phyloP scores from a whole-genome alignment of 768 basidiomycete genomes.

The Melanogaster broomeanus region DNA sequence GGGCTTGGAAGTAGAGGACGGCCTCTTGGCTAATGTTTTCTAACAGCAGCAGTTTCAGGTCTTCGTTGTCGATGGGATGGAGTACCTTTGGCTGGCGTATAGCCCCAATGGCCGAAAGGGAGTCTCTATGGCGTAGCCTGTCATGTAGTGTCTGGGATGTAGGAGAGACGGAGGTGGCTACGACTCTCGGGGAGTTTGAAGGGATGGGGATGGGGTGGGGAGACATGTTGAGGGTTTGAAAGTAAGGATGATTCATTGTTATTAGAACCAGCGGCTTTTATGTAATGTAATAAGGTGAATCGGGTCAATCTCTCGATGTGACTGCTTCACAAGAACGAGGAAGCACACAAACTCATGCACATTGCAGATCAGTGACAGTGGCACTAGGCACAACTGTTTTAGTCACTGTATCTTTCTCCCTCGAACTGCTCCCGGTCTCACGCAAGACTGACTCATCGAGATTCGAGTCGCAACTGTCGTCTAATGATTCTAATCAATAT shows the following conservation, averaged over 20 bases:
- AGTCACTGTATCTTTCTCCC: too few relatives aligned
- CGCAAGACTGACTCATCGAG: too few relatives aligned
- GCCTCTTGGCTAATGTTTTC: constrained; percentile 97
- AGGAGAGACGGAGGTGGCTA: constrained; percentile 59
- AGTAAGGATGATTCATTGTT: constrained; percentile 14
- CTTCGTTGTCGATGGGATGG: constrained; percentile 81
- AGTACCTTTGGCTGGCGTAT: constrained; percentile 68
- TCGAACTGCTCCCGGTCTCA: too few relatives aligned
- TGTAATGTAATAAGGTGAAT: too few relatives aligned
- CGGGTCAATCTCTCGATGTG: too few relatives aligned
- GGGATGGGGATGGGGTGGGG: constrained; percentile 47
- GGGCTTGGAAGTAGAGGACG: constrained; percentile 71
- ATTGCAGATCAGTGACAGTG: too few relatives aligned
- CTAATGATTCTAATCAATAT: too few relatives aligned
- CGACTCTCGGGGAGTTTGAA: constrained; percentile 28
- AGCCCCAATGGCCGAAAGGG: constrained; percentile 30
- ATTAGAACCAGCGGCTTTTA: constrained; percentile 10
- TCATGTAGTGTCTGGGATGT: constrained; percentile 45
- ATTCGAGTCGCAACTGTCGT: too few relatives aligned
- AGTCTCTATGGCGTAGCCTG: constrained; percentile 42
- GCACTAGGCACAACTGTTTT: too few relatives aligned
- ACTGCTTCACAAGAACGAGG: too few relatives aligned
- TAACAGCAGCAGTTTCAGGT: constrained; percentile 79
- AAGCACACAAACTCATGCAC: too few relatives aligned
- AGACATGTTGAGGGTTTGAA: constrained; percentile 41